A percentile compares a stretch with the other conserved stretches of the same genome.
Evolutionary conservation across 163 green algal genomes (phyloP).

Genomic region (Scenedesmus sp.): DNA sequence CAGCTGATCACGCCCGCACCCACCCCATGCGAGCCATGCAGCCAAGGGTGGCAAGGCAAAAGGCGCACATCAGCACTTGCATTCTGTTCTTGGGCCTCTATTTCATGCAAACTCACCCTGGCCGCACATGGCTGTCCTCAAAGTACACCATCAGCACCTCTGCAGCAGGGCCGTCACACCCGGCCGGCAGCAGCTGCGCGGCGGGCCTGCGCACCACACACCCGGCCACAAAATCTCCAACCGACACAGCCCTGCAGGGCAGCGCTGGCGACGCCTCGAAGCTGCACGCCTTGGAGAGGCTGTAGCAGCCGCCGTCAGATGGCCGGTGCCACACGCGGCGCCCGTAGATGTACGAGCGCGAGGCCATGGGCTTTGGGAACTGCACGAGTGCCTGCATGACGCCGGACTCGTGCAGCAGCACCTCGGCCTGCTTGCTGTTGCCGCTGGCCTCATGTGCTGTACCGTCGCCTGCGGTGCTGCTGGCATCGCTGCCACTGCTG

Average conservation of each 20-base stretch:
- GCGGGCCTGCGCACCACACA: slow-evolving; percentile 58
- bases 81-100: too few relatives aligned
- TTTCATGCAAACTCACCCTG: slow-evolving; percentile 61
- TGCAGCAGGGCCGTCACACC: slow-evolving; percentile 50
- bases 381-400: slow-evolving; percentile 64
- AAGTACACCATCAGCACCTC: slow-evolving; percentile 85
- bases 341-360: slow-evolving; percentile 80
- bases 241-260: slow-evolving; percentile 55
- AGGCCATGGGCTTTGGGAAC: slow-evolving; percentile 76
- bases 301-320: slow-evolving; percentile 80
- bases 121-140: slow-evolving; percentile 79
- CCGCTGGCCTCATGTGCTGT: neutral
- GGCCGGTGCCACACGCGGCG: slow-evolving; percentile 79
- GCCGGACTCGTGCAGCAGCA: slow-evolving; percentile 44
- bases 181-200: slow-evolving; percentile 16
- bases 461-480: neutral
- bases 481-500: neutral
- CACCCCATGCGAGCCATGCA: too few relatives aligned
- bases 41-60: too few relatives aligned
- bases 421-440: neutral
- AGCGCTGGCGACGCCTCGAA: slow-evolving; percentile 51
- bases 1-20: too few relatives aligned
- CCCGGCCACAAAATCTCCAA: slow-evolving; percentile 67
- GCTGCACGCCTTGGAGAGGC: slow-evolving; percentile 56
- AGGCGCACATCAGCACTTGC: too few relatives aligned